These are phyloP conservation scores for Venturia aucupariae DNA, from an alignment of 2,329 filamentous ascomycete species.

Conservation along the genomic window DNA sequence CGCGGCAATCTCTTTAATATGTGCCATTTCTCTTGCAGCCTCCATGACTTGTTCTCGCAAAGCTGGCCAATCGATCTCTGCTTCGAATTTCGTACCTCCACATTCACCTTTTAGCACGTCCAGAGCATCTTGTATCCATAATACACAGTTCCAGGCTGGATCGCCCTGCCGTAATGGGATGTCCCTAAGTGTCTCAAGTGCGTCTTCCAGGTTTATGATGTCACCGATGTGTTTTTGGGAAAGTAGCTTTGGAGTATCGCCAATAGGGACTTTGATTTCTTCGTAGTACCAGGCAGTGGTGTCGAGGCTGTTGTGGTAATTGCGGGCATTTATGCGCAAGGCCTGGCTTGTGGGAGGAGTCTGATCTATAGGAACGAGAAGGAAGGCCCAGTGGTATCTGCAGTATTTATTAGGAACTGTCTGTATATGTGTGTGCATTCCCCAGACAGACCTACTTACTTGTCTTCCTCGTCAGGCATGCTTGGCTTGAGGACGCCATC, in stretches of 20 bases:
- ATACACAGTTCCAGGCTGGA: background rate
- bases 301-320: constrained; percentile 2
- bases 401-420: background rate
- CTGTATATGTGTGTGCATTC: background rate
- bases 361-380: background rate
- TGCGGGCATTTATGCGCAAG: constrained; percentile 1
- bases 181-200: background rate
- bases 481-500: background rate
- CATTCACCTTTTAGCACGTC: background rate
- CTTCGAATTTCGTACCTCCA: background rate
- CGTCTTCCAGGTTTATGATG: background rate
- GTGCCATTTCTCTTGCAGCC: constrained; percentile 4
- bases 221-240: background rate
- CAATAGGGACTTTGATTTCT: background rate
- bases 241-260: background rate
- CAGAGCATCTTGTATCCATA: background rate
- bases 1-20: constrained; percentile 1
- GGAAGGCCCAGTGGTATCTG: constrained; percentile 2
- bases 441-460: background rate
- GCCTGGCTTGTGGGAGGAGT: background rate
- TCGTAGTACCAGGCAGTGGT: constrained; percentile 6
- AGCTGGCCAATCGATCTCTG: background rate
- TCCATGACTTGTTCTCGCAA: constrained; percentile 5
- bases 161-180: background rate
- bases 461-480: constrained; percentile 2